A percentile compares a stretch with the other conserved stretches of the same genome.
These are phyloP conservation scores for Chimonanthus salicifolius DNA, from an alignment of 164 flowering plant genomes.

Conservation along the genomic window DNA sequence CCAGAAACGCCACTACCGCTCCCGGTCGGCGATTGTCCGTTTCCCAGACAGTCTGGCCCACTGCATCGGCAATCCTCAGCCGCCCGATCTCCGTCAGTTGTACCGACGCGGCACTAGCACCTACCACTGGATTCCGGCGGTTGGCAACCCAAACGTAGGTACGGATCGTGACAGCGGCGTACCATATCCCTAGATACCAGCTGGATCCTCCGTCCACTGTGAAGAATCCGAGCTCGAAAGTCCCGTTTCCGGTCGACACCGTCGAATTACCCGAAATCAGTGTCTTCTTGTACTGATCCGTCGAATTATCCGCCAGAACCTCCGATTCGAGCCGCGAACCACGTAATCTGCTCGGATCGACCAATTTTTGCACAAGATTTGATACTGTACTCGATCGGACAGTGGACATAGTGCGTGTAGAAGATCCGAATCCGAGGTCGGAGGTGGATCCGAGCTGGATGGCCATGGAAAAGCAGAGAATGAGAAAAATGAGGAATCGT, in stretches of 20 bases:
- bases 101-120: slow-evolving; percentile 17
- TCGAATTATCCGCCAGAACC: not conserved
- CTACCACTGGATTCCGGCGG: slow-evolving; percentile 39
- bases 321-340: not conserved
- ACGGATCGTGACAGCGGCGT: slow-evolving; percentile 52
- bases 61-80: slow-evolving; percentile 28
- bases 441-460: not conserved
- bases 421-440: not conserved
- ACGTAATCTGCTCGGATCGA: not conserved
- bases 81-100: slow-evolving; percentile 35
- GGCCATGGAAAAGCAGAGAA: not conserved
- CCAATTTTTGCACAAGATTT: not conserved
- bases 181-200: slow-evolving; percentile 65
- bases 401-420: not conserved
- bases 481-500: not conserved
- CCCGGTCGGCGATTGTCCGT: slow-evolving; percentile 33
- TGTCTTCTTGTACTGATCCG: not conserved
- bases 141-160: slow-evolving; percentile 87
- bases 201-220: slow-evolving; percentile 22
- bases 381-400: not conserved
- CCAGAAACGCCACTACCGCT: slow-evolving; percentile 28
- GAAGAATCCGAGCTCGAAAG: slow-evolving; percentile 61
- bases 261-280: slow-evolving; percentile 34
- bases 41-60: slow-evolving; percentile 34
- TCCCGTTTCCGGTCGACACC: slow-evolving; percentile 35